Evolutionary conservation across 139 green algal genomes (phyloP), one percentile per base, ranked within the genome.

Genomic region (Chlamydomonas eustigma): DNA sequence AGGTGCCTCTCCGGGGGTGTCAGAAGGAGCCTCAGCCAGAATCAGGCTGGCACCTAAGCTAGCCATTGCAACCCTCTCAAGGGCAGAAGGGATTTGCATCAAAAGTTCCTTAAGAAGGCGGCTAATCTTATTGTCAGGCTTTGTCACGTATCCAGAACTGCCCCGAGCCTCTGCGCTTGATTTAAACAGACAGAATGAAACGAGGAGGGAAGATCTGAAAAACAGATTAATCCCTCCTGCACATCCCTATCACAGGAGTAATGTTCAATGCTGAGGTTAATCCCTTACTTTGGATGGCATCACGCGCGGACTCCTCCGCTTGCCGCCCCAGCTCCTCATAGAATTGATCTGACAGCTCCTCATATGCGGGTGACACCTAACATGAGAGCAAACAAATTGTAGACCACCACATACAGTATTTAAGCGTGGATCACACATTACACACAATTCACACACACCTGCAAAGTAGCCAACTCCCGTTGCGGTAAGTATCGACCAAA

Each of bases 41-140:
- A 50, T 76, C 64, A 81, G 51, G 76, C 75, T 81, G 3, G 80
- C 71, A 28, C 58, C 75, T 50, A 85, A 37, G 30, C 70, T 78
- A 28, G 78, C 78, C 8, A n/a, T 18, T 58, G 44, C 44, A 58
- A 58, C 12, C 4, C 3, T 4, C 50, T 33, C 32, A 1, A 77
- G 50, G 6, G 71, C 71, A 31, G 31, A 2, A 39, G 71, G 38
- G 2, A 30, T 31, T 5, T 68, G 71, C 24, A 37, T 35, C 2
- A 91, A 77, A 50, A 91, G 76, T 24, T 33, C 51, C 76, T 87
- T 88, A 4, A 91, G 78, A 58, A 88, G 58, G 31, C 86, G 78
- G 25, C 58, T 81, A 22, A 88, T 79, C 51, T 84, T 85, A 78
- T 88, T 88, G 86, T 89, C 81, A 25, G 84, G 81, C 51, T 83